Conservation (phyloP, 2,329 filamentous ascomycete species). For the Cladophialophora chaetospira region DNA sequence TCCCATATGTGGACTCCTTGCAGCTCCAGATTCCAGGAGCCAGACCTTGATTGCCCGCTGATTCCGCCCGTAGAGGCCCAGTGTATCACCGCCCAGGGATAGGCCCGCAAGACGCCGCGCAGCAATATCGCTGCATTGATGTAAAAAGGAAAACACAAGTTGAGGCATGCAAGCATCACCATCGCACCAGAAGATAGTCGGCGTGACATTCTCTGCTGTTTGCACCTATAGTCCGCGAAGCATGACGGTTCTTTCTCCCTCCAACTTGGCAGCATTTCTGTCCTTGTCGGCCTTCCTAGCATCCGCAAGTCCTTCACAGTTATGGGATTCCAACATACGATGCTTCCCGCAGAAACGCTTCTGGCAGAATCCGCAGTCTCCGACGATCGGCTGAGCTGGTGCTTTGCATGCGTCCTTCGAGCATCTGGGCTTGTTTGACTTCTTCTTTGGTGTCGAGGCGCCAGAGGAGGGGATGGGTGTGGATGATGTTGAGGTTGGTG, state of each 20-base stretch:
- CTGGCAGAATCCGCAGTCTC: constrained; percentile 92
- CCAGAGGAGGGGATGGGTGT: constrained; percentile 48
- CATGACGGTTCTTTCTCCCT: constrained; percentile 88
- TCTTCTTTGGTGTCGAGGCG: constrained; percentile 44
- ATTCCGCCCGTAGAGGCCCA: too few relatives aligned
- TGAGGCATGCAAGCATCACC: too few relatives aligned
- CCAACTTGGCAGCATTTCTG: constrained; percentile 87
- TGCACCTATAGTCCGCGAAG: constrained; percentile 77
- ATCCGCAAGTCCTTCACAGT: constrained; percentile 88
- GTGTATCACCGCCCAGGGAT: too few relatives aligned
- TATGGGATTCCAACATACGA: constrained; percentile 89
- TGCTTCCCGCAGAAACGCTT: constrained; percentile 96
- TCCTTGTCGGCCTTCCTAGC: constrained; percentile 98
- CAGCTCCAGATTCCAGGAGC: too few relatives aligned
- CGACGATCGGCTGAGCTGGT: constrained; percentile 86
- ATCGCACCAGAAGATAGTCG: too few relatives aligned
- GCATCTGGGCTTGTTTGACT: constrained; percentile 68
- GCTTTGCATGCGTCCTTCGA: constrained; percentile 87
- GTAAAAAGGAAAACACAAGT: too few relatives aligned
- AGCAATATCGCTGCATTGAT: too few relatives aligned
- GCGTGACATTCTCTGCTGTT: neutral
- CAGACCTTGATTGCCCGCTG: too few relatives aligned
- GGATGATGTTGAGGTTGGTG: constrained; percentile 42
- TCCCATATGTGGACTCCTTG: too few relatives aligned
- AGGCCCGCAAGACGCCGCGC: too few relatives aligned